These are phyloP conservation scores for Quercus lobata DNA, from an alignment of 331 rosid species.

Conservation along the genomic window DNA sequence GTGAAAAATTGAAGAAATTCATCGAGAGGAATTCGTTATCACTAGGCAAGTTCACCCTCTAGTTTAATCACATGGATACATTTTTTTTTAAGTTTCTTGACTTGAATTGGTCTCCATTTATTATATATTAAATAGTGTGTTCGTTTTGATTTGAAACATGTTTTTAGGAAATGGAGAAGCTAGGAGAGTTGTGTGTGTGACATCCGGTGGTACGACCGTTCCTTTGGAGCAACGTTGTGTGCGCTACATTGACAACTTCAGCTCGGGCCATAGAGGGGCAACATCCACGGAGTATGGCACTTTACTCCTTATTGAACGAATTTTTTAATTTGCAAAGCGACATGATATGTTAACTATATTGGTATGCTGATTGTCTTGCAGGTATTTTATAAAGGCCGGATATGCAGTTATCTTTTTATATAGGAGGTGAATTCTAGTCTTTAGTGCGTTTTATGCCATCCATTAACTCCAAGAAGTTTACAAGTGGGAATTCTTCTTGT, in stretches of 20 bases:
- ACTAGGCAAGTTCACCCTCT: constrained; percentile 36
- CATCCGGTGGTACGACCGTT: constrained; percentile 96
- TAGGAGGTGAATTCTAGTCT: constrained; percentile 48
- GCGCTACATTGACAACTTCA: constrained; percentile 88
- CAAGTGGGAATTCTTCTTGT: not conserved
- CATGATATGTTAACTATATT: constrained; percentile 1
- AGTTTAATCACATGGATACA: not conserved
- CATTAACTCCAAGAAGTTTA: not conserved
- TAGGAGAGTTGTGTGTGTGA: constrained; percentile 75
- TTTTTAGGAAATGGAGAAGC: constrained; percentile 35
- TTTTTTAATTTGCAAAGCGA: not conserved
- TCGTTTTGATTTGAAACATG: not conserved
- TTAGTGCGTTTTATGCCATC: not conserved
- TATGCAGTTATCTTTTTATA: constrained; percentile 84
- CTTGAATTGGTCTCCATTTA: not conserved
- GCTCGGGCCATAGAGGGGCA: constrained; percentile 98
- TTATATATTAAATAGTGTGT: not conserved
- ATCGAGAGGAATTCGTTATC: constrained; percentile 36
- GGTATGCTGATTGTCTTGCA: constrained; percentile 28
- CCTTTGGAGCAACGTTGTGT: constrained; percentile 93
- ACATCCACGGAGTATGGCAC: constrained; percentile 83
- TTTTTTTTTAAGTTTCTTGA: not conserved
- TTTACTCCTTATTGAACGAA: constrained; percentile 3
- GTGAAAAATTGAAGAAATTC: constrained; percentile 49
- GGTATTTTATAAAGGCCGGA: constrained; percentile 88